Evolutionary conservation across 495 filamentous ascomycete genomes (phyloP).

Genomic region (Haplographium delicatum): DNA sequence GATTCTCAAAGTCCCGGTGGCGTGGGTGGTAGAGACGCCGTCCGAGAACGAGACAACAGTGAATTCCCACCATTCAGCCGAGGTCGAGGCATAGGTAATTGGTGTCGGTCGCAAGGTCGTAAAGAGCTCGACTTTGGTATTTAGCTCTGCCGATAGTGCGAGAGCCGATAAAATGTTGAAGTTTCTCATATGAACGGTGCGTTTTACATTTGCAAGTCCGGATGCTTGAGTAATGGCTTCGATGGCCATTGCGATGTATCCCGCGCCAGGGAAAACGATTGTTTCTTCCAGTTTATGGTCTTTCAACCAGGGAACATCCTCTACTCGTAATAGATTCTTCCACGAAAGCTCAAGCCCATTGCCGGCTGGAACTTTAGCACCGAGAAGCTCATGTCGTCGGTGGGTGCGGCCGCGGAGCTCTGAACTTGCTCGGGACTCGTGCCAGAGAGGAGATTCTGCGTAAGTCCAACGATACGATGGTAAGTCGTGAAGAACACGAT

Average conservation of each 20-base stretch:
- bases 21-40: not conserved
- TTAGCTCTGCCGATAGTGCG: too few species aligned
- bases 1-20: not conserved
- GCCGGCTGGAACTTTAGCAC: slow-evolving; percentile 18
- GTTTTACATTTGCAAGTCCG: too few species aligned
- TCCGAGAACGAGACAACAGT: not conserved
- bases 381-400: slow-evolving; percentile 32
- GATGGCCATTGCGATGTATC: slow-evolving; percentile 38
- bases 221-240: slow-evolving; percentile 3
- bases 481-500: slow-evolving; percentile 37
- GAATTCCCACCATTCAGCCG: not conserved
- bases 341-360: slow-evolving; percentile 28
- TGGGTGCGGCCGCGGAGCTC: slow-evolving; percentile 25
- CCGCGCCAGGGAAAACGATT: slow-evolving; percentile 31
- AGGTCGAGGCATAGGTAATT: not conserved
- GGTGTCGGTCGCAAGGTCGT: not conserved
- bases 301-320: slow-evolving; percentile 21
- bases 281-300: slow-evolving; percentile 19
- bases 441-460: slow-evolving; percentile 19
- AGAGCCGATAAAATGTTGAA: too few species aligned
- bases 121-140: too few species aligned
- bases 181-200: too few species aligned
- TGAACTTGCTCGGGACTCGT: slow-evolving; percentile 26
- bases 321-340: slow-evolving; percentile 29
- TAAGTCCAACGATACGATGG: slow-evolving; percentile 35